Evolutionary conservation across 1,139 yeast genomes (phyloP), one percentile per base, ranked within the genome.

Genomic region (Nakaseomyces sp.): DNA sequence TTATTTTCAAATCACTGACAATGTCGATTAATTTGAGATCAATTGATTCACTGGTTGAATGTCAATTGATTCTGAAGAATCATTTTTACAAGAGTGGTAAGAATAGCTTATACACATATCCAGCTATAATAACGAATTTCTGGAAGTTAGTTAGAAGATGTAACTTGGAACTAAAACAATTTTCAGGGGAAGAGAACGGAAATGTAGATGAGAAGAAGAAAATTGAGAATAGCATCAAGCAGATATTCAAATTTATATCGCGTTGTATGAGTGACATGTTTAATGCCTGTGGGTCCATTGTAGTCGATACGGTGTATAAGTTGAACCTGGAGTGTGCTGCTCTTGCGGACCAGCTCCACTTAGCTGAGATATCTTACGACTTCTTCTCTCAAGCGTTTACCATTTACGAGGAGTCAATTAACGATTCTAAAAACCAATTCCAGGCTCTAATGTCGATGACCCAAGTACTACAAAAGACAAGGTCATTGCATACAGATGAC

Each of bases 301-400:
- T 61, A 73, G 40, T 78, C 56, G 66, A 69, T 64, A 43, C 65
- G 53, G 47, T 74, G 58, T 56, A 80, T 68, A 56, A 73, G 61
- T 50, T 71, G 42, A 66, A 79, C 54, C 62, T 81, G 47, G 69
- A 74, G 46, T 71, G 77, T 32, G 87, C 87, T 0, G 63, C 74
- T 1, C 66, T 85, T 3, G 91, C 96, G 0, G 96, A 91, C 62
- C 93, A 84, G 60, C 70, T 83, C 31, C 69, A 66, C 4, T 56
- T 73, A 12, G 76, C 73, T 43, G 85, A 78, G 45, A 77, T 86
- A 31, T 72, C 91, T n/a, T 86, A 85, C 63, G 98, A 91, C 64
- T 80, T 87, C 55, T 86, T 84, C 64, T 89, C 85, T 25, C 95
- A 88, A 62, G 82, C 94, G 4, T 87, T 88, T 61, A 75, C 89